phyloP scores from a whole-genome alignment of 495 filamentous ascomycete genomes.

The Trichoderma virens region DNA sequence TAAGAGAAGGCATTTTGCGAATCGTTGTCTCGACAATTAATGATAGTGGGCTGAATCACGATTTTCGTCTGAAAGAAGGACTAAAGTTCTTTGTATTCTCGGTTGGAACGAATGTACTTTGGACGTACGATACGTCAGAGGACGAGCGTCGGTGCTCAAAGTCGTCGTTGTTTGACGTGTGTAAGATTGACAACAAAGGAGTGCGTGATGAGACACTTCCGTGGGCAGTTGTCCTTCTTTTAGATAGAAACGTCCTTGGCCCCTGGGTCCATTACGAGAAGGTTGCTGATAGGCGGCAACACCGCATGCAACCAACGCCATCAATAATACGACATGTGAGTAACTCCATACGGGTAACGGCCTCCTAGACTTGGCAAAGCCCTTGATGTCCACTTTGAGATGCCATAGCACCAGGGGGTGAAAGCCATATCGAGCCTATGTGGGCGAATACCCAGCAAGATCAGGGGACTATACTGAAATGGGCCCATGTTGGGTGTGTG shows the following conservation, averaged over 20 bases:
- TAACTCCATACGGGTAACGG: background rate
- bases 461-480: background rate
- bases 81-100: conserved; percentile 5
- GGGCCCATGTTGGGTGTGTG: background rate
- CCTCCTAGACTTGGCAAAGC: background rate
- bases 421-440: background rate
- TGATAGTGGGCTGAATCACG: conserved; percentile 3
- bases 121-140: conserved; percentile 43
- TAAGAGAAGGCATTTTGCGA: conserved; percentile 33
- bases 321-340: background rate
- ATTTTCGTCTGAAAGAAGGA: conserved; percentile 17
- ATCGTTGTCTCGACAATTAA: conserved; percentile 16
- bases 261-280: background rate
- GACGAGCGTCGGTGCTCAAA: conserved; percentile 27
- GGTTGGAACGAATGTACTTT: conserved; percentile 29
- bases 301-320: background rate
- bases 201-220: background rate
- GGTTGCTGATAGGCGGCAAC: background rate
- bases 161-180: background rate
- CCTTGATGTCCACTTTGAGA: background rate
- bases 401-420: background rate
- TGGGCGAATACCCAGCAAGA: background rate
- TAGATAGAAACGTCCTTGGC: background rate
- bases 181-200: background rate
- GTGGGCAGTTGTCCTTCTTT: background rate